These are phyloP conservation scores for Actinomucor elegans DNA, from an alignment of 371 early-diverging fungal genomes.

Conservation along the genomic window DNA sequence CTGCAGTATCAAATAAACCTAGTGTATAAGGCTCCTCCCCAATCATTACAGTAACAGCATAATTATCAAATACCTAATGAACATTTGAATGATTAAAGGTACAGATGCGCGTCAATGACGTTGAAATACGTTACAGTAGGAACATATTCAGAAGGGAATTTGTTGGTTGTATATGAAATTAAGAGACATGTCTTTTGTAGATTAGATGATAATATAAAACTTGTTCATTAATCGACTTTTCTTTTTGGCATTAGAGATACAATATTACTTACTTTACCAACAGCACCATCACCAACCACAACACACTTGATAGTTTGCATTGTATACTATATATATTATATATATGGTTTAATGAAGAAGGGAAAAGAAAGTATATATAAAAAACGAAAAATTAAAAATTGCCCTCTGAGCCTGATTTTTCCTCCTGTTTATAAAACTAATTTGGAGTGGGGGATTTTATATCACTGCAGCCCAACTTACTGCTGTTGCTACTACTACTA, in stretches of 20 bases:
- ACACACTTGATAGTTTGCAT: slow-evolving; percentile 94
- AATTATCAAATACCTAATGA: slow-evolving; percentile 94
- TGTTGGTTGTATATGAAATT: slow-evolving; percentile 98
- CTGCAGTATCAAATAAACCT: slow-evolving; percentile 97
- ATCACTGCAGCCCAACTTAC: no score
- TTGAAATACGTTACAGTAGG: slow-evolving; percentile 95
- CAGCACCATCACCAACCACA: slow-evolving; percentile 99
- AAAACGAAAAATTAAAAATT: slow-evolving; percentile 2
- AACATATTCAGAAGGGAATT: slow-evolving; percentile 98
- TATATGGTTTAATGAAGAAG: neutral
- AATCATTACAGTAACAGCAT: slow-evolving; percentile 98
- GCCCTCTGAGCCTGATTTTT: no score
- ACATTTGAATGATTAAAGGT: neutral
- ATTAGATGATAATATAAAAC: no score
- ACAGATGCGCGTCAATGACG: neutral
- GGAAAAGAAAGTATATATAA: slow-evolving; percentile 1
- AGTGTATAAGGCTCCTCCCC: slow-evolving; percentile 85
- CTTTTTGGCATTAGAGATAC: neutral
- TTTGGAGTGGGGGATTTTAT: no score
- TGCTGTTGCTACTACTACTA: no score
- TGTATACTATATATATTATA: neutral
- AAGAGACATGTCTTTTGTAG: slow-evolving; percentile 88
- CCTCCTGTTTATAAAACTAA: no score
- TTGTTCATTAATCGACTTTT: neutral
- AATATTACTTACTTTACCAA: slow-evolving; percentile 80